Evolutionary conservation across 2,329 filamentous ascomycete genomes (phyloP).

Genomic region (Fonsecaea erecta): DNA sequence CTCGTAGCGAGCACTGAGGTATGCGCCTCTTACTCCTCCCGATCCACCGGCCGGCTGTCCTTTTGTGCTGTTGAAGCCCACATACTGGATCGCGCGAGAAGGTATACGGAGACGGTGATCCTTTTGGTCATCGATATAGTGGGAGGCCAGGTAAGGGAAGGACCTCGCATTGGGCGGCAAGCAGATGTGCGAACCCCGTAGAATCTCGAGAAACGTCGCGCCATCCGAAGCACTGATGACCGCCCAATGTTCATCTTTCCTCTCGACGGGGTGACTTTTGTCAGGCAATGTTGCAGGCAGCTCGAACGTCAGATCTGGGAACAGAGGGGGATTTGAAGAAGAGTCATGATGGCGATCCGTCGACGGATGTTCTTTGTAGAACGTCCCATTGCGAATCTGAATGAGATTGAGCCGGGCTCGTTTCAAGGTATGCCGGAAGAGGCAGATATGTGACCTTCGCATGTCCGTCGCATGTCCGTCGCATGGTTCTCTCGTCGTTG

Average conservation of each 20-base stretch:
- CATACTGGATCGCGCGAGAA: conserved; percentile 76
- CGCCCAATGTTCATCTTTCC: conserved; percentile 70
- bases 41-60: conserved; percentile 54
- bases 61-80: conserved; percentile 82
- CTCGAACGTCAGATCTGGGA: conserved; percentile 70
- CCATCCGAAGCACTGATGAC: conserved; percentile 80
- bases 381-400: conserved; percentile 76
- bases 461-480: conserved; percentile 30
- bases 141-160: conserved; percentile 75
- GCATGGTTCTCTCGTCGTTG: conserved; percentile 7
- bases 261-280: conserved; percentile 43
- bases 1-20: conserved; percentile 89
- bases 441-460: conserved; percentile 27
- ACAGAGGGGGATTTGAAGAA: conserved; percentile 71
- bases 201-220: conserved; percentile 78
- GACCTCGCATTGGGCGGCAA: conserved; percentile 75
- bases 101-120: conserved; percentile 61
- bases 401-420: conserved; percentile 58
- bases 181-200: conserved; percentile 76
- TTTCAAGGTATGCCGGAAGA: conserved; percentile 22
- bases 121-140: conserved; percentile 59
- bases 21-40: conserved; percentile 66
- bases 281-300: conserved; percentile 59
- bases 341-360: conserved; percentile 46
- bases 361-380: conserved; percentile 76